Evolutionary conservation across 352 stramenopile genomes (phyloP).

Genomic region (Phytopythium chamaehyphon): DNA sequence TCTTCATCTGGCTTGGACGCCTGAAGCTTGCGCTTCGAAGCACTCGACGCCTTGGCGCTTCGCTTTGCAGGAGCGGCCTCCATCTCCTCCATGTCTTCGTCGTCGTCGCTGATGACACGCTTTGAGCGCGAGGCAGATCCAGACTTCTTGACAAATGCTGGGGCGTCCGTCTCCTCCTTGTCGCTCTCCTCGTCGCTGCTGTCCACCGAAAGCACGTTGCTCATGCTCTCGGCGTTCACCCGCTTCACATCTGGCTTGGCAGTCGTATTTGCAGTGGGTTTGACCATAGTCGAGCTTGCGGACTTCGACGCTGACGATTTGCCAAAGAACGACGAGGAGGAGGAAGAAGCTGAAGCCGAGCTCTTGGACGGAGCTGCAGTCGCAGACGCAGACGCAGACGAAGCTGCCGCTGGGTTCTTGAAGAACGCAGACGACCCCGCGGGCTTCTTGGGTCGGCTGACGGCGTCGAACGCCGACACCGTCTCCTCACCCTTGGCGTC

Average conservation of each 20-base stretch:
- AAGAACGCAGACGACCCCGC: slow-evolving; percentile 27
- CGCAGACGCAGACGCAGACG: slow-evolving; percentile 3
- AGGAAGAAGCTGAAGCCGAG: slow-evolving; percentile 5
- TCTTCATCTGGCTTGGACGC: slow-evolving; percentile 13
- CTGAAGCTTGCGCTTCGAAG: slow-evolving; percentile 46
- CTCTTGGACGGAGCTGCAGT: slow-evolving; percentile 27
- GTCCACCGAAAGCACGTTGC: slow-evolving; percentile 66
- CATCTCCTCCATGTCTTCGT: slow-evolving; percentile 46
- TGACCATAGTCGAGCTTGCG: slow-evolving; percentile 13
- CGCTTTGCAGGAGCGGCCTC: slow-evolving; percentile 12
- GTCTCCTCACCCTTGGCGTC: slow-evolving; percentile 57
- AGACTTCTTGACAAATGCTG: slow-evolving; percentile 65
- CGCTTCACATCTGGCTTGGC: slow-evolving; percentile 32
- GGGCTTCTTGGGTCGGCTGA: slow-evolving; percentile 32
- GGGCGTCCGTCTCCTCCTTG: slow-evolving; percentile 43
- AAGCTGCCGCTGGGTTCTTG: slow-evolving; percentile 4
- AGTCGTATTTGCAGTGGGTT: slow-evolving; percentile 11
- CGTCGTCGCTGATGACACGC: slow-evolving; percentile 68
- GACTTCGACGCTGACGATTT: slow-evolving; percentile 9
- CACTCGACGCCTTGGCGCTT: slow-evolving; percentile 19
- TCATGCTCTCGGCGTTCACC: slow-evolving; percentile 41
- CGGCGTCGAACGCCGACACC: slow-evolving; percentile 56
- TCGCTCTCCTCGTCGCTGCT: slow-evolving; percentile 56
- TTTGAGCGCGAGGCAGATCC: slow-evolving; percentile 27
- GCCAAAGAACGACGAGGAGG: no score